Percentiles rank a stretch among this genome's conserved stretches.
phyloP scores from a whole-genome alignment of 495 filamentous ascomycete genomes.

The Neurospora sp. region DNA sequence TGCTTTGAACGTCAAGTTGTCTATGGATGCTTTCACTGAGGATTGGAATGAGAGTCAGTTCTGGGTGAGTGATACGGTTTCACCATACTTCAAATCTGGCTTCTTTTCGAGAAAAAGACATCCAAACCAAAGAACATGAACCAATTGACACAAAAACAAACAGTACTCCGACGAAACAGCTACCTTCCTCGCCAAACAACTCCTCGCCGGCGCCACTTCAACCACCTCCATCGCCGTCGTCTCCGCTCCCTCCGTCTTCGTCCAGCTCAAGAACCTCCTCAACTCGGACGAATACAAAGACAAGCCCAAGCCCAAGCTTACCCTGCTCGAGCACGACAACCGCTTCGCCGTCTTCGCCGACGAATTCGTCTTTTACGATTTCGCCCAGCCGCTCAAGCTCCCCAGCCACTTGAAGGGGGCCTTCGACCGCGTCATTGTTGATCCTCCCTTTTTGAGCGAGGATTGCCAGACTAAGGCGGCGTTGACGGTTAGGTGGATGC shows the following conservation, averaged over 20 bases:
- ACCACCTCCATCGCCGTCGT: constrained; percentile 51
- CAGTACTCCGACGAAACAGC: constrained; percentile 68
- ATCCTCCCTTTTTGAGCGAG: constrained; percentile 69
- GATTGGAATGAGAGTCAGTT: constrained; percentile 80
- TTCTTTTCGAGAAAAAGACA: background rate
- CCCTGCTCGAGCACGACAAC: constrained; percentile 60
- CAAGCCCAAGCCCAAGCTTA: constrained; percentile 40
- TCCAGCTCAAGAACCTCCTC: constrained; percentile 59
- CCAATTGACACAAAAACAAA: background rate
- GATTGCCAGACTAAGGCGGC: constrained; percentile 80
- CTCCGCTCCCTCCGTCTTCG: constrained; percentile 67
- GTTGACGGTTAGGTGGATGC: constrained; percentile 61
- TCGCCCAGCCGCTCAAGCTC: constrained; percentile 51
- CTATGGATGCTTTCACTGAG: constrained; percentile 66
- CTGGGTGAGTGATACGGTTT: constrained; percentile 41
- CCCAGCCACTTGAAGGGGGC: constrained; percentile 51
- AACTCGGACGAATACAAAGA: constrained; percentile 20
- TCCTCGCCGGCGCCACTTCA: constrained; percentile 48
- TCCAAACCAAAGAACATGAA: background rate
- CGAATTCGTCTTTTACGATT: constrained; percentile 68
- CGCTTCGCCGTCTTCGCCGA: constrained; percentile 55
- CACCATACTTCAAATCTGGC: background rate
- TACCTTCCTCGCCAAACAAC: constrained; percentile 44
- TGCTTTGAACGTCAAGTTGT: constrained; percentile 26
- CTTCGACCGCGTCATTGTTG: constrained; percentile 58